Evolutionary conservation across 306 rosid species (phyloP), one percentile per base, ranked within the genome.

Genomic region (Cotoneaster glaucophyllus): DNA sequence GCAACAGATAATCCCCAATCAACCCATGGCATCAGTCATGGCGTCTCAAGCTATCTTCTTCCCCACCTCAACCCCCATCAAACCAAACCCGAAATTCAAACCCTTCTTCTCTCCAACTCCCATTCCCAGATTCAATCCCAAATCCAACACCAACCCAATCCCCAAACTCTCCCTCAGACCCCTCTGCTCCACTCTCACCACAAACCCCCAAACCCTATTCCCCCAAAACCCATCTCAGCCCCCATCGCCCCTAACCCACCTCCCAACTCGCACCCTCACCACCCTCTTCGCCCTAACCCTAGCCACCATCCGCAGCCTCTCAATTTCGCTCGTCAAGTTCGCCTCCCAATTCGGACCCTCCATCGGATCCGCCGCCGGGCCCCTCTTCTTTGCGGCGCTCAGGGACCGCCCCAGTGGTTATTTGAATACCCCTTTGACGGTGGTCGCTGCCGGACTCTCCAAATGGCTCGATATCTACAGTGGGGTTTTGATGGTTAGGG

Each of bases 401-500:
- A 58, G 73, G 11, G 82, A 78, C 74, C 87, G 88, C 9, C 85
- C 91, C 0, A 28, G 56, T 0, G 89, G 93, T 0, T 81, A 69
- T 18, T 83, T 96, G 77, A 92, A 90, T 86, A 96, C 99, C 28
- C 99, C 99, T 14, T 77, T 96, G 48, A 92, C 98, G 18, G 99
- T 96, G 11, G 99, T 96, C 57, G 99, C 99, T 6, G 97, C 97
- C 2, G 98, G 99, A 0, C 64, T 96, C 58, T 82, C 90, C 48
- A 96, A 96, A 81, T 94, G 98, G 98, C 84, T 94, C 2, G 98
- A 94, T 54, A 94, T 94, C 13, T 94, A 94, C 85, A 92, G 97
- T 50, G 99, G 98, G 17, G 98, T 96, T 8, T 79, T 95, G 87
- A 84, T 95, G 92, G 97, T 95, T 77, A 87, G 99, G 89, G 99